Percentiles rank a stretch among this genome's conserved stretches.
phyloP scores from a whole-genome alignment of 2,329 filamentous ascomycete species.

The Didymellaceae sp. region DNA sequence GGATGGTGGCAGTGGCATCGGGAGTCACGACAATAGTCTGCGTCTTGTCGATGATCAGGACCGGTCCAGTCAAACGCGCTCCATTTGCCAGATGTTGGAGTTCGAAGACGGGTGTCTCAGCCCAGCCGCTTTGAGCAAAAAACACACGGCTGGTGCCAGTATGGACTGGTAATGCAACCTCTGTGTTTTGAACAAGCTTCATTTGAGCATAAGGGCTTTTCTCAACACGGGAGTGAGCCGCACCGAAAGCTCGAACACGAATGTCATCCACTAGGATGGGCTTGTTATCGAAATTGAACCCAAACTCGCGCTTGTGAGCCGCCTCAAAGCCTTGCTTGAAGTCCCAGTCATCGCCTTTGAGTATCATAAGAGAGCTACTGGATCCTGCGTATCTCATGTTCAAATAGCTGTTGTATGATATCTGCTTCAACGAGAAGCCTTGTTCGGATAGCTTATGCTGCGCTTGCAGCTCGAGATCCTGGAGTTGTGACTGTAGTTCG shows the following conservation, averaged over 20 bases:
- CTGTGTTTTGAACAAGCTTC: slow-evolving; percentile 50
- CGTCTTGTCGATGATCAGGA: slow-evolving; percentile 81
- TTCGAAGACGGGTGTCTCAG: slow-evolving; percentile 78
- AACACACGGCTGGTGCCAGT: background rate
- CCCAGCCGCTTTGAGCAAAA: slow-evolving; percentile 47
- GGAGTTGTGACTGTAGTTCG: background rate
- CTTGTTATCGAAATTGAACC: background rate
- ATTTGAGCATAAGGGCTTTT: slow-evolving; percentile 67
- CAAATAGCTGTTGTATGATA: slow-evolving; percentile 7
- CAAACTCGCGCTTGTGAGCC: slow-evolving; percentile 7
- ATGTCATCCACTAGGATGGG: slow-evolving; percentile 6
- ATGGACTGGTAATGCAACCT: background rate
- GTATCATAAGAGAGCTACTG: slow-evolving; percentile 3
- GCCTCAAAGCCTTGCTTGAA: slow-evolving; percentile 3
- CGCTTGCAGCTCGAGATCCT: slow-evolving; percentile 1
- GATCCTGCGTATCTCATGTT: slow-evolving; percentile 8
- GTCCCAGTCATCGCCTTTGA: background rate
- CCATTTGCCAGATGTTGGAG: slow-evolving; percentile 73
- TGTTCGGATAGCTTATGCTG: slow-evolving; percentile 1
- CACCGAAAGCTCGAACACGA: slow-evolving; percentile 7
- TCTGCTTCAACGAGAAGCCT: slow-evolving; percentile 2
- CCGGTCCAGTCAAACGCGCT: slow-evolving; percentile 74
- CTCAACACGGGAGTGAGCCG: background rate
- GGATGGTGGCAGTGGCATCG: slow-evolving; percentile 71
- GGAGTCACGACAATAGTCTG: slow-evolving; percentile 90